Conservation (phyloP, 495 filamentous ascomycete species). For the Aspergillus incahuasiensis region DNA sequence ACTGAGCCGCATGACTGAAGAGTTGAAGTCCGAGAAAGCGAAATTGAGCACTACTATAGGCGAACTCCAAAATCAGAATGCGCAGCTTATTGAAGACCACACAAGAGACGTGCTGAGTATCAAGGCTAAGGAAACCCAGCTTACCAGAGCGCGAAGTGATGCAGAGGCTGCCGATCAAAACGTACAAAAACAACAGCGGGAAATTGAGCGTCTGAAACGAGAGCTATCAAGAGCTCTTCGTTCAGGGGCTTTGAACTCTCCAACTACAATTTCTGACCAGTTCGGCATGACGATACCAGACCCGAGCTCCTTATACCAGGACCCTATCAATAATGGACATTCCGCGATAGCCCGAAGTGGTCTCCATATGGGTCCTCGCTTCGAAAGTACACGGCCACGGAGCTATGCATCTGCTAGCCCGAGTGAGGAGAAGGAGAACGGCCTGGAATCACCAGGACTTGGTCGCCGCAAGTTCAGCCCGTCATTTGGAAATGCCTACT, state of each 20-base stretch:
- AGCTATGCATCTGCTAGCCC: slow-evolving; percentile 65
- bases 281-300: slow-evolving; percentile 35
- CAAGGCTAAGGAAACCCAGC: slow-evolving; percentile 96
- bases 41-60: slow-evolving; percentile 73
- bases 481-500: slow-evolving; percentile 46
- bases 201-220: slow-evolving; percentile 90
- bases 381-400: slow-evolving; percentile 46
- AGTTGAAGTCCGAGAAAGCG: slow-evolving; percentile 68
- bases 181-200: slow-evolving; percentile 75
- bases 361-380: slow-evolving; percentile 35
- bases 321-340: slow-evolving; percentile 15
- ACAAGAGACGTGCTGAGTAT: slow-evolving; percentile 92
- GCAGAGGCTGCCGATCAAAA: slow-evolving; percentile 81
- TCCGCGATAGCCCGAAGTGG: slow-evolving; percentile 28
- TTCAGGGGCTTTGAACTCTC: slow-evolving; percentile 38
- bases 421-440: slow-evolving; percentile 80
- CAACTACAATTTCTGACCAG: slow-evolving; percentile 29
- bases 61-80: slow-evolving; percentile 91
- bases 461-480: slow-evolving; percentile 44
- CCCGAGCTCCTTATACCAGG: slow-evolving; percentile 31
- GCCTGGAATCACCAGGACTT: slow-evolving; percentile 39
- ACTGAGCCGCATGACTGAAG: slow-evolving; percentile 64
- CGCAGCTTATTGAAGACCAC: slow-evolving; percentile 94
- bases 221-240: slow-evolving; percentile 51
- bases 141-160: slow-evolving; percentile 86